Evolutionary conservation across 306 rosid species (phyloP).

Genomic region (Sicyos edulis): DNA sequence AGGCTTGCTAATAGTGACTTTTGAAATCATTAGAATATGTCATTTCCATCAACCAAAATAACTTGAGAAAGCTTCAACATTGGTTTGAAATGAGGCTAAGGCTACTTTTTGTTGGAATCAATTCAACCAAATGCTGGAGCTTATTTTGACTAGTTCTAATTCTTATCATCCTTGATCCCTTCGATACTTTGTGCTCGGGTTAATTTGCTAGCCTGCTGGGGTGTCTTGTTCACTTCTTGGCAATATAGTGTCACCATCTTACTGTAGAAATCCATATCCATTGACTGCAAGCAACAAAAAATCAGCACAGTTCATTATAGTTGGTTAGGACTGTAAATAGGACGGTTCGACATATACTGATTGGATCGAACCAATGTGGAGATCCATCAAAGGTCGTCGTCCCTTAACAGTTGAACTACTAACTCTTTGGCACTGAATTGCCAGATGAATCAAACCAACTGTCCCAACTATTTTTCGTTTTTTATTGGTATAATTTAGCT

Average conservation of each 20-base stretch:
- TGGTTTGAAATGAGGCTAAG: constrained; percentile 12
- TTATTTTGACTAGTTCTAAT: not conserved
- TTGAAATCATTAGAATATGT: not conserved
- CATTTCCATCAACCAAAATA: constrained; percentile 5
- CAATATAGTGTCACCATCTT: constrained; percentile 40
- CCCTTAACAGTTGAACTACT: not conserved
- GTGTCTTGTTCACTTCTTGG: constrained; percentile 34
- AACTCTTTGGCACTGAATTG: not conserved
- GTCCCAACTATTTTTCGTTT: not conserved
- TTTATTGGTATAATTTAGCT: not conserved
- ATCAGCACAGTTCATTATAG: not conserved
- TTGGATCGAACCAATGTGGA: too few relatives aligned
- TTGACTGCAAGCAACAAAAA: constrained; percentile 30
- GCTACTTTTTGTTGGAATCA: not conserved
- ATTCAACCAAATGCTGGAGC: not conserved
- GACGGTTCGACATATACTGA: not conserved
- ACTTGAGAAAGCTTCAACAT: constrained; percentile 5
- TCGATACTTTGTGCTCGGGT: constrained; percentile 24
- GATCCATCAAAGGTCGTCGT: too few relatives aligned
- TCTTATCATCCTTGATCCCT: constrained; percentile 20
- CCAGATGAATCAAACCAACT: not conserved
- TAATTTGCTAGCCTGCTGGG: constrained; percentile 19
- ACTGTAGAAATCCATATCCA: constrained; percentile 40
- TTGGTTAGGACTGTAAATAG: not conserved
- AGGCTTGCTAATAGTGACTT: not conserved